These are phyloP conservation scores for Lentinula sp. DNA, from an alignment of 768 basidiomycete species.

Conservation along the genomic window DNA sequence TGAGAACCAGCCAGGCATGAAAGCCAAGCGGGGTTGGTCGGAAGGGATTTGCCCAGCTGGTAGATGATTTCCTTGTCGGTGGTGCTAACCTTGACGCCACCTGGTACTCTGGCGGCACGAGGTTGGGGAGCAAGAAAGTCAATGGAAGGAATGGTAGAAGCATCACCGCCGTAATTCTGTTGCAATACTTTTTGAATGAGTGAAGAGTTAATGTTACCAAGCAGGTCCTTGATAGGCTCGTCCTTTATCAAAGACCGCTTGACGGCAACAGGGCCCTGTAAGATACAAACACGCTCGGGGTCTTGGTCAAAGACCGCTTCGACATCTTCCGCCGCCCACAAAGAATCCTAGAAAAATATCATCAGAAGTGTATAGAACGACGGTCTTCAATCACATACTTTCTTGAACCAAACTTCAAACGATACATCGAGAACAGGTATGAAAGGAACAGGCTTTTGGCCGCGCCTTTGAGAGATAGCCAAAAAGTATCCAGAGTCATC, in stretches of 20 bases:
- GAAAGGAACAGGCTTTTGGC: constrained; percentile 98
- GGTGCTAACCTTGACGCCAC: constrained; percentile 38
- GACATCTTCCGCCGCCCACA: constrained; percentile 97
- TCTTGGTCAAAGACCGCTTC: constrained; percentile 99
- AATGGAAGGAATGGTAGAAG: constrained; percentile 64
- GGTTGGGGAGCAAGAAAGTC: constrained; percentile 71
- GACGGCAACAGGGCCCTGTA: constrained; percentile 94
- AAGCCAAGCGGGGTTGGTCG: constrained; percentile 70
- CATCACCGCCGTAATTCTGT: constrained; percentile 72
- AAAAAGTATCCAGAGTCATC: constrained; percentile 97
- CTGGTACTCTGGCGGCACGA: constrained; percentile 23
- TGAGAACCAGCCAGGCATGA: constrained; percentile 77
- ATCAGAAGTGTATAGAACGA: constrained; percentile 9
- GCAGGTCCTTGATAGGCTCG: constrained; percentile 88
- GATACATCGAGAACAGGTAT: constrained; percentile 90
- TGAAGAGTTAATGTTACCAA: constrained; percentile 77
- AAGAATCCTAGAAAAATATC: constrained; percentile 62
- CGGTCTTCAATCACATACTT: constrained; percentile 40
- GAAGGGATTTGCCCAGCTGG: constrained; percentile 45
- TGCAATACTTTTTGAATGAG: constrained; percentile 79
- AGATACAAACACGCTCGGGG: constrained; percentile 94
- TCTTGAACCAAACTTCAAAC: constrained; percentile 99
- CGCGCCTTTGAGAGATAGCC: constrained; percentile 89
- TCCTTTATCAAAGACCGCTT: constrained; percentile 86
- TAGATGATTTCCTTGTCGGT: constrained; percentile 39